phyloP scores from a whole-genome alignment of 768 basidiomycete species.

The Mycena crocata region DNA sequence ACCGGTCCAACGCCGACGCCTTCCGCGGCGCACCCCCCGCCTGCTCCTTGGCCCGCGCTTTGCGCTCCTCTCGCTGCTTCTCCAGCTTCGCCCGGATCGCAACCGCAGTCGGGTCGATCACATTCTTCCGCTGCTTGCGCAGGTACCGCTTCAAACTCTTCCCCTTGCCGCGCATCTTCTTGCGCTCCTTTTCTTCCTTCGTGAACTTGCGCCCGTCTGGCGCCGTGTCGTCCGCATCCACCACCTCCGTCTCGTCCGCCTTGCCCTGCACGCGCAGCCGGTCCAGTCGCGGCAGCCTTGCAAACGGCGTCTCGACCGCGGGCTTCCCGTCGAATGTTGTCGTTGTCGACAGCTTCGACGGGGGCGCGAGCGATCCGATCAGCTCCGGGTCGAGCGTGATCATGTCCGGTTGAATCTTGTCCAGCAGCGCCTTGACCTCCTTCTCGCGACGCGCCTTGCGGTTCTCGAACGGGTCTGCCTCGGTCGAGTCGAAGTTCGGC shows the following conservation, averaged over 20 bases:
- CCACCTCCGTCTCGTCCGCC: conserved; percentile 73
- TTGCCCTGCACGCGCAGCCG: conserved; percentile 79
- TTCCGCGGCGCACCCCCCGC: conserved; percentile 48
- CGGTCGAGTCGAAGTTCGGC: conserved; percentile 92
- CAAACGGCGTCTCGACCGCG: conserved; percentile 66
- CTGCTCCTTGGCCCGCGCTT: conserved; percentile 46
- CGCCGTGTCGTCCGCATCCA: conserved; percentile 54
- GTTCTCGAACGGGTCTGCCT: conserved; percentile 96
- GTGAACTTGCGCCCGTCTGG: conserved; percentile 45
- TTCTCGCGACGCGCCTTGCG: conserved; percentile 84
- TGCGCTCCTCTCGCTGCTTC: conserved; percentile 62
- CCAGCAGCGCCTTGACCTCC: conserved; percentile 90
- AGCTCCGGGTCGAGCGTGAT: conserved; percentile 87
- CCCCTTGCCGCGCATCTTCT: conserved; percentile 88
- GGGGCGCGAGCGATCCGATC: conserved; percentile 75
- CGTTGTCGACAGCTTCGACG: conserved; percentile 67
- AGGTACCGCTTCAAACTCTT: conserved; percentile 90
- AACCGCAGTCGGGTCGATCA: conserved; percentile 86
- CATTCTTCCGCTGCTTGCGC: conserved; percentile 94
- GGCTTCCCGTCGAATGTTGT: conserved; percentile 54
- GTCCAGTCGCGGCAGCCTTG: conserved; percentile 83
- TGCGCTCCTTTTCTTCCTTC: conserved; percentile 67
- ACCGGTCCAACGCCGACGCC: conserved; percentile 56
- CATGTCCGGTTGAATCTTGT: conserved; percentile 96
- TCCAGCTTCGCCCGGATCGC: conserved; percentile 77